Evolutionary conservation across 2,329 filamentous ascomycete genomes (phyloP), one percentile per base, ranked within the genome.

Genomic region (Aureobasidium pullulans): DNA sequence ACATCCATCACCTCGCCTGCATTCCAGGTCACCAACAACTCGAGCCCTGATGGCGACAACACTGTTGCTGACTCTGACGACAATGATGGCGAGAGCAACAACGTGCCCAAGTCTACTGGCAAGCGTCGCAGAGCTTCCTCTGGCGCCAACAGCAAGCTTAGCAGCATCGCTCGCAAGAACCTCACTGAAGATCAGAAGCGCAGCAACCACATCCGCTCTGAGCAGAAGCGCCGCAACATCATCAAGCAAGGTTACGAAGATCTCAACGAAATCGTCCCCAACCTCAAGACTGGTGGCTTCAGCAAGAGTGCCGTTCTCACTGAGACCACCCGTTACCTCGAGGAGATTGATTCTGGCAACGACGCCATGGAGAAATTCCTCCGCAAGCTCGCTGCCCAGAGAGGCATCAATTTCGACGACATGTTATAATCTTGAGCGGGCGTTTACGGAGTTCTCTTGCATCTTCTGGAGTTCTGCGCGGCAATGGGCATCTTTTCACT

Each of bases 191-290:
- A 88, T 62, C 88, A 94, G 72, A 94, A 93, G 73, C 81, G 89
- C 47, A 86, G 86, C 67, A 96, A 96, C 65, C 90, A 95, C 69
- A 94, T 96, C 64, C 80, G 86, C 56, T 94, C 90, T 56, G 90
- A 95, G 70, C 89, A 96, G 74, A 95, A 94, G 72, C 82, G 91
- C 36, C 81, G 90, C 49, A 90, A 89, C 29, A 77, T 91, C 48
- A 93, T 93, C 67, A 88, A 90, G 68, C 82, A 88, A 64, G 89
- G 89, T 0, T 96, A 93, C 66, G 87, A 91, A 44, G 88, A 93
- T 60, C 75, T 96, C n/a, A 84, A 83, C 64, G 79, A 84, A 31
- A 77, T 95, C 23, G 88, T 96, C 0, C 90, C 91, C 0, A 86
- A 85, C 15, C 78, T 95, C 10, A 82, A 81, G 59, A 85, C 83